Evolutionary conservation across 1,284 basidiomycete genomes (phyloP).

Genomic region (Apiotrichum sp.): DNA sequence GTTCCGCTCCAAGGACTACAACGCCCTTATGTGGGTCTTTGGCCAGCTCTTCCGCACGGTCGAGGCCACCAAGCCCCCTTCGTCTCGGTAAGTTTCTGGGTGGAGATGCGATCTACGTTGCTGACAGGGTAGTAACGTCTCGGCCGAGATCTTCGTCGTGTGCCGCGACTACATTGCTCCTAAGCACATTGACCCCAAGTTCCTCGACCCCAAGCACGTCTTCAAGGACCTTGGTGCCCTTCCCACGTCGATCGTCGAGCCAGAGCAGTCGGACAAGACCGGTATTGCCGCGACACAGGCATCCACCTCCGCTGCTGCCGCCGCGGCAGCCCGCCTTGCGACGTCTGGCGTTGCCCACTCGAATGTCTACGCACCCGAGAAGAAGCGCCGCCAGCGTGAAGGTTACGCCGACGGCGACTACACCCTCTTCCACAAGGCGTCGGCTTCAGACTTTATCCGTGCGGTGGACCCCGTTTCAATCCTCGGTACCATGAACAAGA

Average conservation of each 20-base stretch:
- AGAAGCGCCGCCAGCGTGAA: conserved; percentile 85
- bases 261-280: conserved; percentile 10
- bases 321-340: conserved; percentile 30
- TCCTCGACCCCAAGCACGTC: conserved; percentile 94
- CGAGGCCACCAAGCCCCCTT: conserved; percentile 97
- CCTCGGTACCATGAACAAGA: conserved; percentile 77
- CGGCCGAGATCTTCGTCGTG: conserved; percentile 99
- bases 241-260: conserved; percentile 42
- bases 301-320: conserved; percentile 32
- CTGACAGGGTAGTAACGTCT: conserved; percentile 66
- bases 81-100: conserved; percentile 64
- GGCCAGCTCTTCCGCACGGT: conserved; percentile 93
- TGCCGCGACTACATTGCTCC: conserved; percentile 94
- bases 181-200: conserved; percentile 94
- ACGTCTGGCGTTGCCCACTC: conserved; percentile 53
- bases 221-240: conserved; percentile 78
- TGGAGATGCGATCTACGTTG: conserved; percentile 31
- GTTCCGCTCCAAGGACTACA: conserved; percentile 98
- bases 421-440: conserved; percentile 73
- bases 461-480: conserved; percentile 66
- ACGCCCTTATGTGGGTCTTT: conserved; percentile 98
- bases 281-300: conserved; percentile 22
- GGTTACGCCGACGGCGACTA: conserved; percentile 96
- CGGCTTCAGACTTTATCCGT: conserved; percentile 69
- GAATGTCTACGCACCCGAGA: conserved; percentile 96